Conservation (phyloP, 768 basidiomycete genomes). For the Pleurotus sapidus region DNA sequence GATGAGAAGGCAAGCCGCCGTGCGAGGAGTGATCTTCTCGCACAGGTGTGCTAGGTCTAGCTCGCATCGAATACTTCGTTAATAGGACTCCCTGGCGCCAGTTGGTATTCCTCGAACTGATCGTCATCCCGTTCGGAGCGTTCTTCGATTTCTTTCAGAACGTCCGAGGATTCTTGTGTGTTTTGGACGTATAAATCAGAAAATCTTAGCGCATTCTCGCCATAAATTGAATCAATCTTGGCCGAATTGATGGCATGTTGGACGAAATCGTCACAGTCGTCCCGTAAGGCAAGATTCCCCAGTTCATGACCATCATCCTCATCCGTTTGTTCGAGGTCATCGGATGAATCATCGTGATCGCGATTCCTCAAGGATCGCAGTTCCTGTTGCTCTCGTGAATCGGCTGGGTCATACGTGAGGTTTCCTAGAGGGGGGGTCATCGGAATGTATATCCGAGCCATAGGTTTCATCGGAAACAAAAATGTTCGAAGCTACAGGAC, state of each 20-base stretch:
- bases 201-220: slow-evolving; percentile 27
- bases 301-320: background rate
- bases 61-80: too few relatives aligned
- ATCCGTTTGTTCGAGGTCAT: background rate
- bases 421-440: background rate
- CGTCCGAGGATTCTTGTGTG: slow-evolving; percentile 15
- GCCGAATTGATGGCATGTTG: slow-evolving; percentile 29
- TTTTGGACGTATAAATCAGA: slow-evolving; percentile 37
- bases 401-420: background rate
- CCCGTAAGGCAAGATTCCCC: slow-evolving; percentile 23
- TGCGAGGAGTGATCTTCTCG: too few relatives aligned
- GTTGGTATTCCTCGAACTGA: too few relatives aligned
- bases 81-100: too few relatives aligned
- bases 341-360: background rate
- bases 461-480: background rate
- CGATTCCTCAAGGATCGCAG: background rate
- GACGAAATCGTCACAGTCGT: slow-evolving; percentile 33
- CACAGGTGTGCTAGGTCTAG: too few relatives aligned
- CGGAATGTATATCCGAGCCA: background rate
- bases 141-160: background rate
- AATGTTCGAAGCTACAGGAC: background rate
- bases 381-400: too few relatives aligned
- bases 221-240: slow-evolving; percentile 21
- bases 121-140: background rate
- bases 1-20: too few relatives aligned